Evolutionary conservation across 352 stramenopile species (phyloP).

Genomic region (Peronospora belbahrii): DNA sequence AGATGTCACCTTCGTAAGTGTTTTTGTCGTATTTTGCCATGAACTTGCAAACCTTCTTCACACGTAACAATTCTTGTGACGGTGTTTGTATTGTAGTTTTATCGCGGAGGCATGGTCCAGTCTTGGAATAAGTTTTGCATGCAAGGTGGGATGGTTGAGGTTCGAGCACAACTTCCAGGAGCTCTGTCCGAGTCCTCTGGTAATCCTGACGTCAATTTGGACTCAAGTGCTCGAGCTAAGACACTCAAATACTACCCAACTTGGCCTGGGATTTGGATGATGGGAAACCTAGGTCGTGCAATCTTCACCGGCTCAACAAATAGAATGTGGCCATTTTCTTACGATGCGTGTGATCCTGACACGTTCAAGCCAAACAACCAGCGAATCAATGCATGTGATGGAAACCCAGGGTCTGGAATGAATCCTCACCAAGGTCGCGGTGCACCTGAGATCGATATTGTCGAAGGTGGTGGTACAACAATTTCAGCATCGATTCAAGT

Average conservation of each 20-base stretch:
- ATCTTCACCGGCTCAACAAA: constrained; percentile 89
- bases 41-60: constrained; percentile 7
- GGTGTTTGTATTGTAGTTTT: constrained; percentile 20
- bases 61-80: constrained; percentile 29
- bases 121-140: constrained; percentile 93
- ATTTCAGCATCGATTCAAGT: constrained; percentile 75
- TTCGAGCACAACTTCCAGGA: constrained; percentile 72
- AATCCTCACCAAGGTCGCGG: constrained; percentile 77
- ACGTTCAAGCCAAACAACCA: constrained; percentile 29
- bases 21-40: not conserved
- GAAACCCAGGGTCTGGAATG: constrained; percentile 83
- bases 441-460: constrained; percentile 90
- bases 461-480: constrained; percentile 75
- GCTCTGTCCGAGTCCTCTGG: constrained; percentile 29
- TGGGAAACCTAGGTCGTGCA: constrained; percentile 89
- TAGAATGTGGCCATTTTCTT: constrained; percentile 92
- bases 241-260: constrained; percentile 42
- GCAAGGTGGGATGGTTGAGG: constrained; percentile 85
- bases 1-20: constrained; percentile 35
- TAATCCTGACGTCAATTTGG: constrained; percentile 38
- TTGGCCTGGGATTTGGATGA: constrained; percentile 91
- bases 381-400: constrained; percentile 79
- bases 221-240: constrained; percentile 21
- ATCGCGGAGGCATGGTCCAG: constrained; percentile 84
- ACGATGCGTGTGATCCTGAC: constrained; percentile 73